Base-by-base conservation (phyloP, 2,329 filamentous ascomycete species). In the Aspergillus sp. region DNA sequence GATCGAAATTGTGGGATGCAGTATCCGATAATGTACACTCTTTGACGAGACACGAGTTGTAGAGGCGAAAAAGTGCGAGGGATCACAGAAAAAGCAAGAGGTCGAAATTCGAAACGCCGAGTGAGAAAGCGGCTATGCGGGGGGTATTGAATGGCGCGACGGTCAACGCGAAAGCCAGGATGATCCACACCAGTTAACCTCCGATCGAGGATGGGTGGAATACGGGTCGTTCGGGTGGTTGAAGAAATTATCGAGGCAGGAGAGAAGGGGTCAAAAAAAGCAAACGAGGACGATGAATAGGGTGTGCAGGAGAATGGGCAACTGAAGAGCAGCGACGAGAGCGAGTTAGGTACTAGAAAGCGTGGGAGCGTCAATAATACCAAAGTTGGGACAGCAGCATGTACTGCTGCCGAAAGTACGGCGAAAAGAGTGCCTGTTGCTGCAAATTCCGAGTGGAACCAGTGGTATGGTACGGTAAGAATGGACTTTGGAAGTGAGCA, bases 131-230 rank as follows among this genome's bases (percentile, higher is more conserved):
- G 61, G 58, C 63, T 64, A 66, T 66, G 64, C 64, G 64, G 64
- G 63, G 64, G 59, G 47, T 11, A 30, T 9, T 56, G 40, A 65
- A 66, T 48, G 58, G 64, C 64, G 64, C 64, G 63, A 66, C 61
- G 54, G 58, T 64, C 58, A 65, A 66, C 64, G 63, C 64, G 64
- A 64, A 30, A 61, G 49, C 59, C 60, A 62, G 60, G 61, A 61
- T 67, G 70, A 70, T 71, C 69, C 67, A 61, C 64, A 39, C 45
- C 42, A 59, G 61, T 63, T 56, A 57, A 63, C 57, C 60, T 59
- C 56, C 51, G 54, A 58, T 46, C 53, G 58, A 62, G 59, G 55
- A 56, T 55, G 61, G 57, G 54, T 54, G 39, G 46, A 47, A 40
- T 34, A 47, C 45, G 45, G 42, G 24, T 27, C 5, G 24, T 41